These are phyloP conservation scores for Coriaria nepalensis DNA, from an alignment of 306 rosid species.

Conservation along the genomic window DNA sequence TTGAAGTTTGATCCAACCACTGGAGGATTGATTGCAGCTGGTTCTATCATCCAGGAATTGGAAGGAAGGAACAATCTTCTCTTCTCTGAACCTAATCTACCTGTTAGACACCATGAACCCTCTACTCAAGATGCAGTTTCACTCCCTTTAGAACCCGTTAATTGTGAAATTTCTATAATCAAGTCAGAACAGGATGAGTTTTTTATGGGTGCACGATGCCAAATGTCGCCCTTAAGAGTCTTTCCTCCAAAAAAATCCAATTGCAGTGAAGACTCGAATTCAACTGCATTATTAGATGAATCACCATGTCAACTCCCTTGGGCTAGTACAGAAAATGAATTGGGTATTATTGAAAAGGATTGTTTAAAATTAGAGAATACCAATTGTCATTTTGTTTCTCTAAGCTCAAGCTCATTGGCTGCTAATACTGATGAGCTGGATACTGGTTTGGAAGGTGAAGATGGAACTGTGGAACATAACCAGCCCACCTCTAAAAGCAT, in stretches of 20 bases:
- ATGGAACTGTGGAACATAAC: conserved; percentile 31
- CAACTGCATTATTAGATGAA: conserved; percentile 20
- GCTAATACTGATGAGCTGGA: conserved; percentile 22
- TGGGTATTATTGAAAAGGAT: conserved; percentile 9
- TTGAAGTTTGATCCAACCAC: conserved; percentile 56
- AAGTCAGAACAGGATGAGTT: conserved; percentile 39
- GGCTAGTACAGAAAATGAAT: conserved; percentile 18
- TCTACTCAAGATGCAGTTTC: conserved; percentile 18
- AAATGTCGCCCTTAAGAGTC: conserved; percentile 10
- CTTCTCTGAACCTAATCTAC: conserved; percentile 25
- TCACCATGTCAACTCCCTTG: conserved; percentile 19
- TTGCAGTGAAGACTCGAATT: conserved; percentile 28
- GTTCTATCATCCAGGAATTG: conserved; percentile 39
- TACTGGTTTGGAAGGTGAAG: conserved; percentile 21
- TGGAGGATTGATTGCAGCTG: conserved; percentile 44
- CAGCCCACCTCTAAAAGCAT: conserved; percentile 37
- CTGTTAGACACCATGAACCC: conserved; percentile 17
- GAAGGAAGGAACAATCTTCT: conserved; percentile 19
- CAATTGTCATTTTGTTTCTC: conserved; percentile 19
- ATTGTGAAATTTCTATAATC: conserved; percentile 17
- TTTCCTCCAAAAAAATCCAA: conserved; percentile 20
- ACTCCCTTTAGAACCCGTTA: conserved; percentile 14
- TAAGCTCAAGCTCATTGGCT: conserved; percentile 32
- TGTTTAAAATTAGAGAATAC: conserved; percentile 21
- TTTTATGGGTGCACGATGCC: conserved; percentile 15